Evolutionary conservation across 2,329 filamentous ascomycete species (phyloP).

Genomic region (Fusarium chaquense): DNA sequence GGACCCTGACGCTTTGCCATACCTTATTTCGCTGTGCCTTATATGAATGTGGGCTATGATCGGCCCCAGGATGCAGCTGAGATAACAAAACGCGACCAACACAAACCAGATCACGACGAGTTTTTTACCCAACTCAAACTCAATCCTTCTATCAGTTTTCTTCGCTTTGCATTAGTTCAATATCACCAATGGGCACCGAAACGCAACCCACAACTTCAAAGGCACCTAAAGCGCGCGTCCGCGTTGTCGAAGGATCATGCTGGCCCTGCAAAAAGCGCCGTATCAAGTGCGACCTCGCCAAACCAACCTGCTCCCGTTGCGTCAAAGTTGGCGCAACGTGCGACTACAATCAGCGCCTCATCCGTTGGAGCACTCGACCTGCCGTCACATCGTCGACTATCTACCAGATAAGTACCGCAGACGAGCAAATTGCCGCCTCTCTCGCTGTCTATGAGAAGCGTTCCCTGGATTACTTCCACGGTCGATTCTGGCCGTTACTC

Average conservation of each 20-base stretch:
- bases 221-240: slow-evolving; percentile 30
- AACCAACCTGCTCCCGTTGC: slow-evolving; percentile 55
- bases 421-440: slow-evolving; percentile 45
- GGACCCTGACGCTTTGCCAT: neutral
- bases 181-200: neutral
- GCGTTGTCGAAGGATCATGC: slow-evolving; percentile 55
- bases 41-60: neutral
- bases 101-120: neutral
- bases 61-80: neutral
- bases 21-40: neutral
- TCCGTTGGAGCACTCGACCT: slow-evolving; percentile 58
- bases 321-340: slow-evolving; percentile 43
- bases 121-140: neutral
- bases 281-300: slow-evolving; percentile 57
- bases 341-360: slow-evolving; percentile 52
- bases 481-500: slow-evolving; percentile 51
- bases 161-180: neutral
- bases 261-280: slow-evolving; percentile 60
- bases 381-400: slow-evolving; percentile 49
- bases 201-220: neutral
- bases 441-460: slow-evolving; percentile 49
- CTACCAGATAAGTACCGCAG: slow-evolving; percentile 44
- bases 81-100: neutral
- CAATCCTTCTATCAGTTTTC: too few species aligned
- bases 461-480: slow-evolving; percentile 52